Conservation (phyloP, 192 early-diverging fungal species). For the Phlyctochytrium bullatum region DNA sequence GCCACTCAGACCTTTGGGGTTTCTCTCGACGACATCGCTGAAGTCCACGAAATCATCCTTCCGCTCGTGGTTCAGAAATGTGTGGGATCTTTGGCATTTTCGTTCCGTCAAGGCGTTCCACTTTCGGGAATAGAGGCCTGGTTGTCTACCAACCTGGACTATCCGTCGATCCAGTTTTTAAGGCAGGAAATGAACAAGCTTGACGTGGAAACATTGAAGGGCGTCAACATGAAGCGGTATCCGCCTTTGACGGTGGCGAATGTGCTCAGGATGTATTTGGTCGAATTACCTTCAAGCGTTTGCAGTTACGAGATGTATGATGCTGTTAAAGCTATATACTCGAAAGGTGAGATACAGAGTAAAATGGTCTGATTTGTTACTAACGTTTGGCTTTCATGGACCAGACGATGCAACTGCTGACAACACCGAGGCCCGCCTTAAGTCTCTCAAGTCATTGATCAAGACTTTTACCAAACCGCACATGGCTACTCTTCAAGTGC, state of each 20-base stretch:
- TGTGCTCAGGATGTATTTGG: constrained; percentile 35
- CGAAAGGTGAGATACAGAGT: constrained; percentile 16
- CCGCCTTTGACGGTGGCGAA: constrained; percentile 22
- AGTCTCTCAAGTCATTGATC: constrained; percentile 23
- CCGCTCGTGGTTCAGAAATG: constrained; percentile 31
- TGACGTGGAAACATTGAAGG: not conserved
- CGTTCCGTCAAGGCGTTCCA: constrained; percentile 8
- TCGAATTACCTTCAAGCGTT: constrained; percentile 28
- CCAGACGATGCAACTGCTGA: not conserved
- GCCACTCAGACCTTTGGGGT: constrained; percentile 33
- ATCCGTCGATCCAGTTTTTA: constrained; percentile 34
- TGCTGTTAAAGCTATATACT: constrained; percentile 27
- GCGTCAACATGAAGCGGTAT: not conserved
- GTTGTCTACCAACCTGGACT: constrained; percentile 23
- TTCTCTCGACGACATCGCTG: constrained; percentile 22
- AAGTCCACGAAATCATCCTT: constrained; percentile 16
- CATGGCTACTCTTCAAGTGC: constrained; percentile 28
- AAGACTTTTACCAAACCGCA: constrained; percentile 27
- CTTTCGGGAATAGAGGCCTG: constrained; percentile 26
- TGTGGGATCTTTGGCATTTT: constrained; percentile 22
- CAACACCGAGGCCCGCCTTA: constrained; percentile 31
- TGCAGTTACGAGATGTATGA: constrained; percentile 30
- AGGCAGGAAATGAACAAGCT: constrained; percentile 30
- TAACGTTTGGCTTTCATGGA: not conserved
- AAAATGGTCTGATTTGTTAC: not conserved